phyloP scores from a whole-genome alignment of 202 grass and related monocot genomes.

The Musa balbisiana region DNA sequence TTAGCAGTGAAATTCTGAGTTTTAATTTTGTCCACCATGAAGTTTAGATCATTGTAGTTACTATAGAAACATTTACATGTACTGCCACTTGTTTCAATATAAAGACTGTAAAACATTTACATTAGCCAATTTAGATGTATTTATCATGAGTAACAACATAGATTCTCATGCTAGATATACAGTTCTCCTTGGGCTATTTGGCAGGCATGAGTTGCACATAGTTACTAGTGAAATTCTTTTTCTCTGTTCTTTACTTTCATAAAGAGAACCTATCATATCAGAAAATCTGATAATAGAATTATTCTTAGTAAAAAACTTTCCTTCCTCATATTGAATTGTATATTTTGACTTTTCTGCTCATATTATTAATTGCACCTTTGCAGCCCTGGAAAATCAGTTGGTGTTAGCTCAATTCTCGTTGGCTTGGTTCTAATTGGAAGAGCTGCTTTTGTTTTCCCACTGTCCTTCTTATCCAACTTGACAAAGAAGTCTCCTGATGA shows the following conservation, averaged over 20 bases:
- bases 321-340: constrained; percentile 1
- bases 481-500: constrained; percentile 58
- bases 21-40: too few species aligned
- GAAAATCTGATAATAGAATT: neutral
- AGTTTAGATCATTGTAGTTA: too few species aligned
- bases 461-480: constrained; percentile 89
- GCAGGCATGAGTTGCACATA: neutral
- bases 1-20: too few species aligned
- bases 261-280: neutral
- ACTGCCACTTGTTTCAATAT: too few species aligned
- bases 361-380: constrained; percentile 20
- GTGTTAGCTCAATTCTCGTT: constrained; percentile 77
- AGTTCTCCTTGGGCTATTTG: neutral
- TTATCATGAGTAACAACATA: too few species aligned
- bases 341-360: neutral
- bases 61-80: too few species aligned
- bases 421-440: constrained; percentile 81
- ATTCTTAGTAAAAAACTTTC: neutral
- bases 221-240: neutral
- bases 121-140: too few species aligned
- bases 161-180: too few species aligned
- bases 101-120: too few species aligned
- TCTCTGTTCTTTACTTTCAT: neutral
- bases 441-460: constrained; percentile 97
- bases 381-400: constrained; percentile 87